phyloP scores from a whole-genome alignment of 768 basidiomycete genomes.

The Macrolepiota dolichaula region DNA sequence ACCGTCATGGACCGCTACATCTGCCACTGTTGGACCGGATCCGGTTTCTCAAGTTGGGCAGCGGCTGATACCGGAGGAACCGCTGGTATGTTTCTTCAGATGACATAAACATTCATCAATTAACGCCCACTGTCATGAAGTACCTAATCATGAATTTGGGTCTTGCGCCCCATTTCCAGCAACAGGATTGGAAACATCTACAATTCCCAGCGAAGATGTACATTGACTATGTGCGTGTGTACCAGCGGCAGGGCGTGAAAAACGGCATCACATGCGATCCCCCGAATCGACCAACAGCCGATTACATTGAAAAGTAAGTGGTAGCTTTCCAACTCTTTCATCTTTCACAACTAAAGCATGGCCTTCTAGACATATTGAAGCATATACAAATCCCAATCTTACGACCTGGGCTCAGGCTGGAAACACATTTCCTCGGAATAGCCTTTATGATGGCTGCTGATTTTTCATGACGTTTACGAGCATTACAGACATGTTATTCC shows the following conservation, averaged over 20 bases:
- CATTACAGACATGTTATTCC: not conserved
- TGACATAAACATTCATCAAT: not conserved
- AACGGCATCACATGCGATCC: slow-evolving; percentile 81
- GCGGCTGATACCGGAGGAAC: slow-evolving; percentile 83
- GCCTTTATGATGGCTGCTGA: slow-evolving; percentile 38
- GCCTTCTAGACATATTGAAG: slow-evolving; percentile 34
- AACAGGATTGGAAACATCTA: slow-evolving; percentile 66
- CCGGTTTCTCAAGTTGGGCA: slow-evolving; percentile 49
- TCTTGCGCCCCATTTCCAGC: slow-evolving; percentile 74
- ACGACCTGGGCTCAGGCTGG: slow-evolving; percentile 84
- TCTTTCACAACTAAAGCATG: not conserved
- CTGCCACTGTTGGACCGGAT: slow-evolving; percentile 64
- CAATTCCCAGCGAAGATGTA: slow-evolving; percentile 78
- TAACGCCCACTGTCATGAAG: slow-evolving; percentile 31
- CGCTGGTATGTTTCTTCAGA: slow-evolving; percentile 63
- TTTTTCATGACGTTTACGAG: slow-evolving; percentile 4
- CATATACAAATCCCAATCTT: slow-evolving; percentile 78
- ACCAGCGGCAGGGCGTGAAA: slow-evolving; percentile 72
- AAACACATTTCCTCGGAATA: slow-evolving; percentile 72
- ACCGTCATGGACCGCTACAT: slow-evolving; percentile 67
- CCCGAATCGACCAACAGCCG: slow-evolving; percentile 66
- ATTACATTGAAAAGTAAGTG: slow-evolving; percentile 69
- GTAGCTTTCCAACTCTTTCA: not conserved
- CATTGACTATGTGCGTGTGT: slow-evolving; percentile 88
- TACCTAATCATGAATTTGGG: slow-evolving; percentile 86